Evolutionary conservation across 805 yeast species (phyloP), one percentile per base, ranked within the genome.

Genomic region (Candida xyloterini): DNA sequence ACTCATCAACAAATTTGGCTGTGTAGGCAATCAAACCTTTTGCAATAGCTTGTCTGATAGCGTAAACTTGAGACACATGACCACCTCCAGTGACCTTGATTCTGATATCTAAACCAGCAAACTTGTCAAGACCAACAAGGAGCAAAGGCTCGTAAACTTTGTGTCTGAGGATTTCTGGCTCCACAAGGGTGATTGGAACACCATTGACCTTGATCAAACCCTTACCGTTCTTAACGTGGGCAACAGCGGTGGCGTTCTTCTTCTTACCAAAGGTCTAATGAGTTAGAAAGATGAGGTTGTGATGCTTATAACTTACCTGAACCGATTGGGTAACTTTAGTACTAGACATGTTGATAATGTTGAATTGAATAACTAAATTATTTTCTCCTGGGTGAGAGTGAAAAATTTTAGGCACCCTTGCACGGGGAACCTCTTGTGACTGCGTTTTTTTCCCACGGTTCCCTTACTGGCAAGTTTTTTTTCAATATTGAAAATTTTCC

Each of bases 21-120:
- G 91, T 95, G 89, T 87, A 93, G 70, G 99, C 98, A 73, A 93
- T 86, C 70, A 93, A 82, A 74, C 99, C 99, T 81, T 93, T 93
- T 67, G 99, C 98, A 73, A 93, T 87, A 57, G 99, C 99, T 73
- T 93, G 99, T 82, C 99, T 91, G 77, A 93, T 93, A 62, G 99
- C 99, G 81, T 93, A 93, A 60, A 93, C 95, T 81, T 93, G 99
- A 56, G 98, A 91, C 61, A 91, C 97, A 84, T 93, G 99, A 79
- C 99, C 99, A 89, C 99, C 99, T 76, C 99, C 99, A 70, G 96
- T 81, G 69, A 93, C 98, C 75, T 93, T 84, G 70, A 93, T 95
- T 81, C 98, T 91, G 78, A 93, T 88, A 78, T 93, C 99, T 66
- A 93, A 84, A 81, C 83, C 82, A 73, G 95, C 91, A 78, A 89